Percentiles rank a stretch among this genome's conserved stretches.
These are phyloP conservation scores for Fraxinus baroniana DNA, from an alignment of 305 asterid genomes.

Conservation along the genomic window DNA sequence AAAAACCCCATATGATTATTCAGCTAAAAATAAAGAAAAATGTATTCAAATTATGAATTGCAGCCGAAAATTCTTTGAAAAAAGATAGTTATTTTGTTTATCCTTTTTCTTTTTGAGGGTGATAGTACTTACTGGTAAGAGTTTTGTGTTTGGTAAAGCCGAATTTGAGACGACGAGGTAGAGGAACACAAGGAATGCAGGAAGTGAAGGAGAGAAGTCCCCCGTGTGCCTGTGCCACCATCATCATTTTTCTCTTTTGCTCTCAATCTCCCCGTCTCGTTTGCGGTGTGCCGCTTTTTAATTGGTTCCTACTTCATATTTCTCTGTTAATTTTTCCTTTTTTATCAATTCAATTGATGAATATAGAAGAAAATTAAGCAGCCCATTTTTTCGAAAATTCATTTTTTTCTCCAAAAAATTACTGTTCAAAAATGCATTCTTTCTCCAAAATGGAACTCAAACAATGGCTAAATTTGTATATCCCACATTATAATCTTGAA, in stretches of 20 bases:
- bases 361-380: too few relatives aligned
- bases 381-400: too few relatives aligned
- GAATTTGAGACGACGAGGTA: conserved; percentile 31
- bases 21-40: background rate
- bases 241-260: conserved; percentile 31
- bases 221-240: conserved; percentile 20
- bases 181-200: conserved; percentile 35
- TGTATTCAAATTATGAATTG: background rate
- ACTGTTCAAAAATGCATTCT: too few relatives aligned
- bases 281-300: conserved; percentile 18
- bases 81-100: background rate
- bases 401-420: too few relatives aligned
- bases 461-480: too few relatives aligned
- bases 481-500: too few relatives aligned
- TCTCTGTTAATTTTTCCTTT: background rate
- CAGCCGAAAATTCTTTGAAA: background rate
- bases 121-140: conserved; percentile 39
- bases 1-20: background rate
- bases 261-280: background rate
- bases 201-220: conserved; percentile 47
- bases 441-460: too few relatives aligned
- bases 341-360: background rate
- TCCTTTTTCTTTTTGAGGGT: background rate
- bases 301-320: conserved; percentile 27
- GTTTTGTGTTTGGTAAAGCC: conserved; percentile 33